A percentile compares a stretch with the other conserved stretches of the same genome.
Evolutionary conservation across 371 early-diverging fungal genomes (phyloP).

Genomic region (Parasitella parasitica): DNA sequence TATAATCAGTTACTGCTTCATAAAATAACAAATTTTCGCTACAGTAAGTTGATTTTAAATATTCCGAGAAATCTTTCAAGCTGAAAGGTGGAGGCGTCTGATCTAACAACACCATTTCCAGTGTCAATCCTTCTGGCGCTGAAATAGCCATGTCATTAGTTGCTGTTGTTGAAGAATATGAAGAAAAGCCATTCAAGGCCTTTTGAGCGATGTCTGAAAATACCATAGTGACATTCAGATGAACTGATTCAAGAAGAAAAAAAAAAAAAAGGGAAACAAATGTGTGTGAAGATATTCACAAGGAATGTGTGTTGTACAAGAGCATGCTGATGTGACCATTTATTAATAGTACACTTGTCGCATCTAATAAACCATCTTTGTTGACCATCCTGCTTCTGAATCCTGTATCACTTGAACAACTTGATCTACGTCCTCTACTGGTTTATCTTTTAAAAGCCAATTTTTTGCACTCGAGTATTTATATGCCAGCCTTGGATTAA

Average conservation of each 20-base stretch:
- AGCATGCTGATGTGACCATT: background rate
- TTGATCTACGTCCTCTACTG: background rate
- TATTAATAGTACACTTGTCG: background rate
- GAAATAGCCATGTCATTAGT: background rate
- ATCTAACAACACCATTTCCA: slow-evolving; percentile 37
- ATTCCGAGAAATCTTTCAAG: slow-evolving; percentile 34
- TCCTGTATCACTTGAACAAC: background rate
- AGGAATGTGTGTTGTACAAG: background rate
- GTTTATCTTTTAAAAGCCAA: background rate
- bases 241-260: background rate
- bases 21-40: slow-evolving; percentile 40
- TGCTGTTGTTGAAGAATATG: background rate
- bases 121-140: slow-evolving; percentile 31
- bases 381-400: background rate
- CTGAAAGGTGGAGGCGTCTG: slow-evolving; percentile 30
- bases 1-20: slow-evolving; percentile 32
- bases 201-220: slow-evolving; percentile 17
- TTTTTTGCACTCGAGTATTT: background rate
- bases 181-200: slow-evolving; percentile 3
- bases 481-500: background rate
- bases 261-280: background rate
- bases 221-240: slow-evolving; percentile 1
- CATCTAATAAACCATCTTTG: background rate
- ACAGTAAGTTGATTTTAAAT: slow-evolving; percentile 37
- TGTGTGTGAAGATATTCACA: background rate